A percentile compares a stretch with the other conserved stretches of the same genome.
These are phyloP conservation scores for Eragrostis nindensis DNA, from an alignment of 176 grass and related monocot species.

Conservation along the genomic window DNA sequence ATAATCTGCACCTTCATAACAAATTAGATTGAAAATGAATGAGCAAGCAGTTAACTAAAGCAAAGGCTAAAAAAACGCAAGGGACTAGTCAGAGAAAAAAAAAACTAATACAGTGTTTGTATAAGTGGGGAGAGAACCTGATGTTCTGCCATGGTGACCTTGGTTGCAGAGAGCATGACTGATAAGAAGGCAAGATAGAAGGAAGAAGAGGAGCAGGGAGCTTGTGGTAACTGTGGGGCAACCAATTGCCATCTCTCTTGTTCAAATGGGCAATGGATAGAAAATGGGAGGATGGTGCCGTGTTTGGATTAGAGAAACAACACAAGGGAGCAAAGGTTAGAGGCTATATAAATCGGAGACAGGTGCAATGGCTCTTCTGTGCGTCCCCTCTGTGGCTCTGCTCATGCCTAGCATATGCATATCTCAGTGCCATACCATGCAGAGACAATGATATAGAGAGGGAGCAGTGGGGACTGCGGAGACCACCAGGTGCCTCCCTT, in stretches of 20 bases:
- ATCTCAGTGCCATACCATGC: constrained; percentile 58
- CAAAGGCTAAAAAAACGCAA: constrained; percentile 12
- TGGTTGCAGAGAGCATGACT: constrained; percentile 54
- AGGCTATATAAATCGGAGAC: constrained; percentile 44
- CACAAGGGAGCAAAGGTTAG: constrained; percentile 41
- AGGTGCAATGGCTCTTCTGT: constrained; percentile 35
- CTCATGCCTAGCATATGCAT: constrained; percentile 44
- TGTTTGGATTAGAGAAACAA: constrained; percentile 53
- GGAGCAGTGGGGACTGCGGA: constrained; percentile 51
- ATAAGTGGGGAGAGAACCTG: constrained; percentile 32
- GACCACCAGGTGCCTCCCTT: constrained; percentile 47
- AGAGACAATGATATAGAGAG: constrained; percentile 44
- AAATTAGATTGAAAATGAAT: constrained; percentile 20
- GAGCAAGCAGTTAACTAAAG: constrained; percentile 8
- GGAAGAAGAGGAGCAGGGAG: constrained; percentile 61
- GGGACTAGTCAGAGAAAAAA: constrained; percentile 14
- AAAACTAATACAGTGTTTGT: constrained; percentile 1
- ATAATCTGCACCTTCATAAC: constrained; percentile 44
- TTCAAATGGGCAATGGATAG: constrained; percentile 44
- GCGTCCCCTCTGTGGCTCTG: constrained; percentile 19
- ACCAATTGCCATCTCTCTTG: constrained; percentile 51
- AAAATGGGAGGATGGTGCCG: constrained; percentile 46
- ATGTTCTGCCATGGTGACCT: constrained; percentile 41
- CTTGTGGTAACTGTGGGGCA: constrained; percentile 41
- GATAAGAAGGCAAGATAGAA: constrained; percentile 59